Evolutionary conservation across 2,329 filamentous ascomycete genomes (phyloP), one percentile per base, ranked within the genome.

Genomic region (Pseudogymnoascus sp.): DNA sequence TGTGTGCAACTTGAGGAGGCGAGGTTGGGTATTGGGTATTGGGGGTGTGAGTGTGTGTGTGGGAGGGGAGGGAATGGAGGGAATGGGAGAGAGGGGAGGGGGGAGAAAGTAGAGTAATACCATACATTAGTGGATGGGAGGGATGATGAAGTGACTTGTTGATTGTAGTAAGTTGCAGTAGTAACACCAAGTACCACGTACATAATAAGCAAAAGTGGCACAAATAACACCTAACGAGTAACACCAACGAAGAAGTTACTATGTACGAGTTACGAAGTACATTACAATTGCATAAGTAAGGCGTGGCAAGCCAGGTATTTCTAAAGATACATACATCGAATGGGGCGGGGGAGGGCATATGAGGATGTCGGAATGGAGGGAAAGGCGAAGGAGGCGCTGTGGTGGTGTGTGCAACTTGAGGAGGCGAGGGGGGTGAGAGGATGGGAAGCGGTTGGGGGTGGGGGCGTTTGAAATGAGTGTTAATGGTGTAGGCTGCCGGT

Each of bases 391-490:
- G 88, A 94, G 66, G 90, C 92, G 48, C 79, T 97, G 5, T 97
- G 94, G 94, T 97, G 92, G 91, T 95, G 92, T 67, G 89, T 99
- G 10, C 91, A 96, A 73, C 78, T 99, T 28, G 94, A 97, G 71
- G 92, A 99, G 71, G 84, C 83, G 6, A 84, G 83, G 64, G 90
- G 87, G 0, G 81, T 96, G 55, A 83, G 94, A 61, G 81, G 82
- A 61, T 97, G 92, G 94, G 80, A 78, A 28, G 85, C 81, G 65
- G 79, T 90, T 26, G 85, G 82, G 3, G 78, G 79, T 57, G 83
- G 84, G 18, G 81, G 86, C n/a, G n/a, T 7, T 35, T 57, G 21
- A 34, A 35, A 13, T 34, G 13, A 13, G n/a, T n/a, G 34, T 37
- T 37, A n/a, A 37, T 15, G 34, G n/a, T 15, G 34, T 37, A n/a